phyloP scores from a whole-genome alignment of 345 rosid species.

The Gossypium australe region DNA sequence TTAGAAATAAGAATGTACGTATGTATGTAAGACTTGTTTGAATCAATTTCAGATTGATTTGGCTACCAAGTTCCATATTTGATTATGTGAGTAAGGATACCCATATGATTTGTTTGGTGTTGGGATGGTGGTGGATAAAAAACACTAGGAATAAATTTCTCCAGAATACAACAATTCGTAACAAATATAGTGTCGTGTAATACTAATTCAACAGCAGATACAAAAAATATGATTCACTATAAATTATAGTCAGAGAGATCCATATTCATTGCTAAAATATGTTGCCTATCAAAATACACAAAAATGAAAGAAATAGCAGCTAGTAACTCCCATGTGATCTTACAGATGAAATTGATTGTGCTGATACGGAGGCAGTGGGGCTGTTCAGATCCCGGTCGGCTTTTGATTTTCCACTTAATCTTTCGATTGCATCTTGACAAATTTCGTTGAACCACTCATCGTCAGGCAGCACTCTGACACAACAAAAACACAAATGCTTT shows the following conservation, averaged over 20 bases:
- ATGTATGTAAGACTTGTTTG: too few relatives aligned
- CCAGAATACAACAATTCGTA: neutral
- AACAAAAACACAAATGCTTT: slow-evolving; percentile 5
- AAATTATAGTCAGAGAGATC: slow-evolving; percentile 15
- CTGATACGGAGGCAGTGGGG: slow-evolving; percentile 96
- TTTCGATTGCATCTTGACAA: slow-evolving; percentile 77
- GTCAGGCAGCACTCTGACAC: slow-evolving; percentile 71
- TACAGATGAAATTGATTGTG: slow-evolving; percentile 89
- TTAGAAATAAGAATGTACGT: too few relatives aligned
- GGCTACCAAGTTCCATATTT: too few relatives aligned
- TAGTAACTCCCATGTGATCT: slow-evolving; percentile 86
- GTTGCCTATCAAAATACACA: slow-evolving; percentile 36
- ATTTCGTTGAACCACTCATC: slow-evolving; percentile 88
- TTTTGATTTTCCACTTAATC: slow-evolving; percentile 78
- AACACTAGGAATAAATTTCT: neutral
- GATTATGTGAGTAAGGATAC: too few relatives aligned
- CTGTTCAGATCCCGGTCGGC: slow-evolving; percentile 71
- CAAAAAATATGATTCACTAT: slow-evolving; percentile 8
- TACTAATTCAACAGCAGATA: neutral
- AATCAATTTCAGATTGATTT: too few relatives aligned
- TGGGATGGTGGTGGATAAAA: too few relatives aligned
- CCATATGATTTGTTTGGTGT: too few relatives aligned
- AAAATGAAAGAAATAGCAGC: slow-evolving; percentile 11
- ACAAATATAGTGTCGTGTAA: neutral
- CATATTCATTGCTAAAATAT: slow-evolving; percentile 5